phyloP scores from a whole-genome alignment of 164 flowering plant species.

The Houttuynia cordata region DNA sequence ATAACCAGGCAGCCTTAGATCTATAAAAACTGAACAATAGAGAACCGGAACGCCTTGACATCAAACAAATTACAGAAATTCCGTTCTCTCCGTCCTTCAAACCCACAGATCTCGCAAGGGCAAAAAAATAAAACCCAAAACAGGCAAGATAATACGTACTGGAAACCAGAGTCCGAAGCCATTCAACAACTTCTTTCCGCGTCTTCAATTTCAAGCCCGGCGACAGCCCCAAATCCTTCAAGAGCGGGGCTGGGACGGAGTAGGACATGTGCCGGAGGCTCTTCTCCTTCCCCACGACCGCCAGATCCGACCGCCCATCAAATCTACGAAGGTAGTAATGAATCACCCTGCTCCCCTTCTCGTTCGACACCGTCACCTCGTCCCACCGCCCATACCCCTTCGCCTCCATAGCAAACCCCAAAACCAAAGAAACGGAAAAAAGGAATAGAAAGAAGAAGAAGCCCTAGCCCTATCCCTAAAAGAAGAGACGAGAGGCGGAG shows the following conservation, averaged over 20 bases:
- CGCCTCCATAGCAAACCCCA: neutral
- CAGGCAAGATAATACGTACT: constrained; percentile 19
- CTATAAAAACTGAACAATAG: no score
- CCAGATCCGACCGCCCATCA: constrained; percentile 52
- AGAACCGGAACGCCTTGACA: no score
- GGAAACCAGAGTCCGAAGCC: constrained; percentile 49
- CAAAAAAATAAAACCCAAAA: neutral
- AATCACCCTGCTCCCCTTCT: constrained; percentile 51
- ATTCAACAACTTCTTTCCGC: constrained; percentile 57
- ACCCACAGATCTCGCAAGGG: neutral
- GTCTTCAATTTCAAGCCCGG: constrained; percentile 30
- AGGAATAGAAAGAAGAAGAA: no score
- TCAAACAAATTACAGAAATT: no score
- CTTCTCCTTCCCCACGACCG: constrained; percentile 65
- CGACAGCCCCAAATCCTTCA: constrained; percentile 1
- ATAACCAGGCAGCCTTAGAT: no score
- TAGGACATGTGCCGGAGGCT: constrained; percentile 44
- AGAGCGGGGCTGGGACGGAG: constrained; percentile 10
- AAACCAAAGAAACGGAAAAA: no score
- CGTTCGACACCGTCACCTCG: constrained; percentile 45
- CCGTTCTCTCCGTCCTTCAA: no score
- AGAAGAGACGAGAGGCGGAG: neutral
- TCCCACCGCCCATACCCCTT: constrained; percentile 43
- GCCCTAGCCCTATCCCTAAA: constrained; percentile 8
- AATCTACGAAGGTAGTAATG: constrained; percentile 44